Percentiles rank a stretch among this genome's conserved stretches.
Conservation (phyloP, 2,329 filamentous ascomycete species). For the Camillea tinctor region DNA sequence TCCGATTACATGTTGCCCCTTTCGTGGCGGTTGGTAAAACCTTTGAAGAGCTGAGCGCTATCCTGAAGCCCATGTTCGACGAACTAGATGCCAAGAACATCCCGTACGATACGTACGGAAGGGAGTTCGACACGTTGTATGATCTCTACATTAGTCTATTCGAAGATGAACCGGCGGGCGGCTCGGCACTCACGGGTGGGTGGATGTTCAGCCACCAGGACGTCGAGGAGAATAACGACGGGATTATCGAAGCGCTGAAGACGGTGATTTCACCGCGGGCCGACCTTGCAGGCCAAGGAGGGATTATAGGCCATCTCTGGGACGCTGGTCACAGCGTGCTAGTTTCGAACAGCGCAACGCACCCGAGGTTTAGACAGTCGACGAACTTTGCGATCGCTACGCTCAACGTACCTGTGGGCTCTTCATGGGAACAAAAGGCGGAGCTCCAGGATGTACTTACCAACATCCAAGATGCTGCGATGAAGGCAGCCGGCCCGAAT, state of each 20-base stretch:
- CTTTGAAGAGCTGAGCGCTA: constrained; percentile 31
- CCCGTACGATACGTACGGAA: constrained; percentile 27
- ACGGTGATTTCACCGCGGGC: constrained; percentile 29
- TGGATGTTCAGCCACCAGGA: constrained; percentile 39
- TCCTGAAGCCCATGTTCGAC: constrained; percentile 36
- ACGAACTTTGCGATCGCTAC: constrained; percentile 37
- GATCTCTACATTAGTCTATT: constrained; percentile 40
- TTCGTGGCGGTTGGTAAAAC: constrained; percentile 38
- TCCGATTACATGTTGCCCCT: constrained; percentile 40
- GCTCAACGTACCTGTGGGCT: constrained; percentile 35
- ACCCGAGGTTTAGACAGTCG: constrained; percentile 38
- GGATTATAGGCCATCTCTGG: constrained; percentile 40
- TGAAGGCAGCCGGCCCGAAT: constrained; percentile 37
- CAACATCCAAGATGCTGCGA: constrained; percentile 35
- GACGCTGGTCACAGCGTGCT: constrained; percentile 35
- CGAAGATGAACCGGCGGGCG: constrained; percentile 34
- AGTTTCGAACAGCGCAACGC: constrained; percentile 38
- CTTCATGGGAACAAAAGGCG: constrained; percentile 42
- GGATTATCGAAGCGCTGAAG: constrained; percentile 36
- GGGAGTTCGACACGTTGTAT: constrained; percentile 34
- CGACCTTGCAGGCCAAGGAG: constrained; percentile 28
- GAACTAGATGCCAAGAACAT: constrained; percentile 32
- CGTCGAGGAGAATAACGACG: constrained; percentile 34
- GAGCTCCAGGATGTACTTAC: constrained; percentile 40
- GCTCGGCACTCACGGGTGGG: constrained; percentile 36